Conservation (phyloP, 2,329 filamentous ascomycete species). For the Phyllosticta ampelicida region DNA sequence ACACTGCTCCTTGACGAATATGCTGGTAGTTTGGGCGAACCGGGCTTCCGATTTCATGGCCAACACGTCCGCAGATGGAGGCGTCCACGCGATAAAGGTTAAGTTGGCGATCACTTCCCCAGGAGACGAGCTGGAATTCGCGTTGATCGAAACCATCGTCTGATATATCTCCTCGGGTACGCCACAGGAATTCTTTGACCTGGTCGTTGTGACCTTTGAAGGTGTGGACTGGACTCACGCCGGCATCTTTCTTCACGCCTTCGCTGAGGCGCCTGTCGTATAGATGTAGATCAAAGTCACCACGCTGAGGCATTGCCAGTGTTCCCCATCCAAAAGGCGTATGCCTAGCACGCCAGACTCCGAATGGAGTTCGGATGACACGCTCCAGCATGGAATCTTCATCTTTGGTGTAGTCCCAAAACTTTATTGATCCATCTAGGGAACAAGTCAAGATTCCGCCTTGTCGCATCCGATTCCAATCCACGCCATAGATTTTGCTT, state of each 20-base stretch:
- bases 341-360: constrained; percentile 82
- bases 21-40: constrained; percentile 56
- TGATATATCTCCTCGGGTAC: constrained; percentile 55
- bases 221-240: constrained; percentile 36
- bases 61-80: constrained; percentile 55
- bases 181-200: constrained; percentile 88
- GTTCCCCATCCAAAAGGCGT: constrained; percentile 82
- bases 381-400: constrained; percentile 46
- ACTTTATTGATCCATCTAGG: constrained; percentile 82
- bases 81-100: constrained; percentile 64
- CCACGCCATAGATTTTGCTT: constrained; percentile 90
- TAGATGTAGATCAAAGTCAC: constrained; percentile 72
- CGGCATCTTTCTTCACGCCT: constrained; percentile 28
- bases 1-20: constrained; percentile 73
- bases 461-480: constrained; percentile 75
- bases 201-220: constrained; percentile 49
- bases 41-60: constrained; percentile 58
- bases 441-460: constrained; percentile 77
- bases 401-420: constrained; percentile 68
- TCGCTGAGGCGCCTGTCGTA: constrained; percentile 55
- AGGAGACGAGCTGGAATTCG: constrained; percentile 87
- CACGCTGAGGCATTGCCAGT: constrained; percentile 84
- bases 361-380: constrained; percentile 71
- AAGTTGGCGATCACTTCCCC: constrained; percentile 78
- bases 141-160: constrained; percentile 65